These are phyloP conservation scores for Hyaloscypha hepaticicola DNA, from an alignment of 495 filamentous ascomycete species.

Conservation along the genomic window DNA sequence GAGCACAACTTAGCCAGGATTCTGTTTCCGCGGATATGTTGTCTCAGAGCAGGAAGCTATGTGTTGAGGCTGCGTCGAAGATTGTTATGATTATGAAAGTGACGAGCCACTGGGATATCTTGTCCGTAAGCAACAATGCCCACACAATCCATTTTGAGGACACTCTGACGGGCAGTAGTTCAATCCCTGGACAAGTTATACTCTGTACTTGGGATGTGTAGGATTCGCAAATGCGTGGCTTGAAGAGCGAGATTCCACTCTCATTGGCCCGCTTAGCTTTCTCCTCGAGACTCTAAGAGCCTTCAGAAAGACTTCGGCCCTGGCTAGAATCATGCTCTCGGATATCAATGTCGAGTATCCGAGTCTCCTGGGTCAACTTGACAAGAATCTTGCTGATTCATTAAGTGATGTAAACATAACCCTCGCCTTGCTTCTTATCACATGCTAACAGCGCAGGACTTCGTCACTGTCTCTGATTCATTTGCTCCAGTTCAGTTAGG, in stretches of 20 bases:
- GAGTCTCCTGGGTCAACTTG: neutral
- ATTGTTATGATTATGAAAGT: constrained; percentile 2
- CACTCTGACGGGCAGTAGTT: neutral
- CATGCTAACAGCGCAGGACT: neutral
- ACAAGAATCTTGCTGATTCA: neutral
- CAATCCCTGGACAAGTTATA: neutral
- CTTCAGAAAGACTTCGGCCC: neutral
- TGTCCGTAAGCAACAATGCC: neutral
- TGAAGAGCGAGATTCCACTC: neutral
- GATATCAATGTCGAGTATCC: constrained; percentile 11
- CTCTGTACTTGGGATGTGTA: neutral
- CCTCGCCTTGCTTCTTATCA: neutral
- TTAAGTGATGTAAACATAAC: neutral
- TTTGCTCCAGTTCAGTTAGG: neutral
- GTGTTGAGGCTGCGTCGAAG: constrained; percentile 1
- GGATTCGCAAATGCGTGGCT: neutral
- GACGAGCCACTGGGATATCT: constrained; percentile 1
- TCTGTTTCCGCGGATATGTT: neutral
- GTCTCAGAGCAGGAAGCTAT: neutral
- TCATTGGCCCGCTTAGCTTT: neutral
- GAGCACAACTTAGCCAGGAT: neutral
- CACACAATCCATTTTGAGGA: neutral
- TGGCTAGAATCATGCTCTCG: neutral
- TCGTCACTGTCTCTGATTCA: neutral
- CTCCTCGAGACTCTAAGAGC: neutral